Conservation (phyloP, 176 grass and related monocot genomes). For the Miscanthus lutarioriparius region DNA sequence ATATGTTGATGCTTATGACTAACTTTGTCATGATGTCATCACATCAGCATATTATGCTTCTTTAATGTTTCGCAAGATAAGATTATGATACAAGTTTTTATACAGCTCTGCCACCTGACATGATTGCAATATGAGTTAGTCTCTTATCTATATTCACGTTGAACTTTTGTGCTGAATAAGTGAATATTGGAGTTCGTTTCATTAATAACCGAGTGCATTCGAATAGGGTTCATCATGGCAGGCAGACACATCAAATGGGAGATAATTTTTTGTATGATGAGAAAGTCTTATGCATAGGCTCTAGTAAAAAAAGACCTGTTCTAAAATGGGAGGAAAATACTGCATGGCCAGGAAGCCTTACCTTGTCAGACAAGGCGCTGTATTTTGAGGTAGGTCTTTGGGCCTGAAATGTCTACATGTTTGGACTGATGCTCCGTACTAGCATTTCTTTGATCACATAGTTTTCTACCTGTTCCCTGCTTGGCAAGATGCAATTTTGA, state of each 20-base stretch:
- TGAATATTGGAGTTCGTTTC: slow-evolving; percentile 7
- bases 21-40: no score
- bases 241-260: slow-evolving; percentile 71
- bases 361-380: slow-evolving; percentile 80
- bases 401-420: slow-evolving; percentile 28
- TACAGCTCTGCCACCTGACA: background rate
- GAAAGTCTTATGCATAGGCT: slow-evolving; percentile 89
- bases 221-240: slow-evolving; percentile 81
- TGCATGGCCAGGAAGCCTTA: slow-evolving; percentile 94
- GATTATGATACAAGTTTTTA: background rate
- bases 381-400: slow-evolving; percentile 85
- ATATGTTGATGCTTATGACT: no score
- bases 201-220: slow-evolving; percentile 29
- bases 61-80: slow-evolving; percentile 36
- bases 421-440: slow-evolving; percentile 15
- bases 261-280: slow-evolving; percentile 60
- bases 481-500: slow-evolving; percentile 29
- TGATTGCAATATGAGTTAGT: slow-evolving; percentile 2
- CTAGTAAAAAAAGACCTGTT: slow-evolving; percentile 91
- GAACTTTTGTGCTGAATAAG: slow-evolving; percentile 13
- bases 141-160: background rate
- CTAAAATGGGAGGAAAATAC: slow-evolving; percentile 97
- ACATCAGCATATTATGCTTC: slow-evolving; percentile 14
- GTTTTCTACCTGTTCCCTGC: slow-evolving; percentile 17
- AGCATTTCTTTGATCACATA: background rate